phyloP scores from a whole-genome alignment of 2,329 filamentous ascomycete species.

The Parascedosporium putredinis region DNA sequence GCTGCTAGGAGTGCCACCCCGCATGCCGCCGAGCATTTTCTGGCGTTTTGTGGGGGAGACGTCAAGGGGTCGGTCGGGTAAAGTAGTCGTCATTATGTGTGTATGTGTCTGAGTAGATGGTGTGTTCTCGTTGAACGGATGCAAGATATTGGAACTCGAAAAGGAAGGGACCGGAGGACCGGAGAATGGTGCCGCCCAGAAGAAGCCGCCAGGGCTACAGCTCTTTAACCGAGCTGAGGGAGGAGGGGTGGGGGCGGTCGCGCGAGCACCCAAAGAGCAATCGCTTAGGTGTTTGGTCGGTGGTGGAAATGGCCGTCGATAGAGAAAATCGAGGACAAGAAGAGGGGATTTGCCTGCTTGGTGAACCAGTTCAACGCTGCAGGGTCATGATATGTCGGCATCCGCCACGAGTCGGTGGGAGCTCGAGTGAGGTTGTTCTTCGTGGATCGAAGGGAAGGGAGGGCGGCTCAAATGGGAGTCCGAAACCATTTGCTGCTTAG shows the following conservation, averaged over 20 bases:
- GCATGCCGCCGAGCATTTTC: background rate
- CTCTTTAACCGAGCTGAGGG: background rate
- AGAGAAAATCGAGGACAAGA: background rate
- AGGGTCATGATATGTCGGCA: background rate
- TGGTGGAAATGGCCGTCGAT: too few relatives aligned
- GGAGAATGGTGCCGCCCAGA: background rate
- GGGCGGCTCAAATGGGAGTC: background rate
- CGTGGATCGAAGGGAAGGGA: background rate
- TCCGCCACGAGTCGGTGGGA: background rate
- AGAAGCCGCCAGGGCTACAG: background rate
- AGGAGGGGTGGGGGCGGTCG: background rate
- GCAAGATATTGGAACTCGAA: background rate
- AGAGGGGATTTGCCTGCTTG: background rate
- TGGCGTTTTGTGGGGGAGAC: slow-evolving; percentile 1
- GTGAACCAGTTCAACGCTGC: background rate
- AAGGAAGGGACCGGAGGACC: background rate
- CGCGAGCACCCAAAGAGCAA: background rate
- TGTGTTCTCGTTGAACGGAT: background rate
- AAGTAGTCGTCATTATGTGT: background rate
- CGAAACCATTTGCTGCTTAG: background rate
- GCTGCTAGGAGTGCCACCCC: background rate
- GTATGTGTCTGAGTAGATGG: background rate
- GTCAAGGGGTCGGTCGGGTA: slow-evolving; percentile 2
- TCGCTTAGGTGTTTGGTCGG: too few relatives aligned
- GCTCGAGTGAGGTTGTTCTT: background rate